Base-by-base conservation (phyloP, 345 rosid species). In the Salix udensis region DNA sequence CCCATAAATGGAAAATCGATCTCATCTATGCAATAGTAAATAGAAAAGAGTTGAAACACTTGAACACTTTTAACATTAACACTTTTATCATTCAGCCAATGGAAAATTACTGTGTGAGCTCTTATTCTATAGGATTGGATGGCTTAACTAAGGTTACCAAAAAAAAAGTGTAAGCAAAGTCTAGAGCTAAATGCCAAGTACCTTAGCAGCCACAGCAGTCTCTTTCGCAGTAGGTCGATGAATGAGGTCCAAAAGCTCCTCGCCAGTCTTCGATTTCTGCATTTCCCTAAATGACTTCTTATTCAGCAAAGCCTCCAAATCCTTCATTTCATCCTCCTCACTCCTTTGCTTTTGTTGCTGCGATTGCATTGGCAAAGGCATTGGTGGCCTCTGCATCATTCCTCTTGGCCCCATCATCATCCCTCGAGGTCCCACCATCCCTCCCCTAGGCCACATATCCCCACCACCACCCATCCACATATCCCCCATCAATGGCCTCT, bases 141-240 rank as follows among this genome's bases (percentile, higher is more conserved):
- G 26, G 36, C n/a, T 28, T 52, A 64, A 23, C 15, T 21, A 75
- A 82, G 60, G 48, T 8, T 64, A 46, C 67, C 37, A 34, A 34
- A 77, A 40, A 55, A 7, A 18, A 80, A 37, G 23, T 34, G 50
- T 14, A 58, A 28, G 67, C 23, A 12, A 76, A 48, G 34, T 21
- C 31, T 5, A 66, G 66, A 23, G 13, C 23, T 36, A 10, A 58
- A 72, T 39, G 34, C 39, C 37, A 40, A 75, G 64, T 84, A 95
- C 99, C 97, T 88, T 92, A 71, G 94, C 94, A 72, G 98, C 98
- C 28, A 89, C 91, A 58, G 98, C 97, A n/a, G 95, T 93, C 86
- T 96, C 99, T 77, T 10, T 93, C 5, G 97, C 97, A 21, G 99
- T 96, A 4, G 99, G 98, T 71, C 94, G 88, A 72, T 96, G 98